These are phyloP conservation scores for Platismatia glauca DNA, from an alignment of 495 filamentous ascomycete genomes.

Conservation along the genomic window DNA sequence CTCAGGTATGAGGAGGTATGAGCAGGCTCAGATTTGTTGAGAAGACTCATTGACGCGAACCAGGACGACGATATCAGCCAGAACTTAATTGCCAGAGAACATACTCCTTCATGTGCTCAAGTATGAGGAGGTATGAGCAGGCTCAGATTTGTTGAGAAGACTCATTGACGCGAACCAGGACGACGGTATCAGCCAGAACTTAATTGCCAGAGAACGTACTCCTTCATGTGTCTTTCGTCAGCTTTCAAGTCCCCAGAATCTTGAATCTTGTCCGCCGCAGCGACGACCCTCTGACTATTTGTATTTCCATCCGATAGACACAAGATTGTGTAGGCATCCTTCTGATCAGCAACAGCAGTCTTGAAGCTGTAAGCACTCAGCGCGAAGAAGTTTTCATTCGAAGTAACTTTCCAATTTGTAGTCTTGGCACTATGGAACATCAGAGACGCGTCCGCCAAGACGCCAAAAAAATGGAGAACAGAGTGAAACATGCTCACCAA, in stretches of 20 bases:
- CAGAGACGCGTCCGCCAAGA: background rate
- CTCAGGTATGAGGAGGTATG: too few relatives aligned
- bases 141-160: too few relatives aligned
- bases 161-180: background rate
- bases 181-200: background rate
- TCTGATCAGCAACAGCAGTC: constrained; percentile 34
- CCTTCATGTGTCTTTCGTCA: background rate
- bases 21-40: too few relatives aligned
- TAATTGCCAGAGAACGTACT: background rate
- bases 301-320: constrained; percentile 10
- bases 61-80: background rate
- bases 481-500: background rate
- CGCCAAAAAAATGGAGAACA: background rate
- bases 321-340: constrained; percentile 40
- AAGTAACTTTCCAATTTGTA: too few relatives aligned
- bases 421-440: constrained; percentile 6
- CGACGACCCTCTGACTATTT: background rate
- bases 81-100: background rate
- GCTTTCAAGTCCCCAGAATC: background rate
- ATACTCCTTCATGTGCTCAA: background rate
- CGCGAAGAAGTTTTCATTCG: constrained; percentile 23
- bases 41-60: background rate
- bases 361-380: constrained; percentile 33
- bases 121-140: too few relatives aligned
- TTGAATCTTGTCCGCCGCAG: background rate